These are phyloP conservation scores for Cairneyella variabilis DNA, from an alignment of 495 filamentous ascomycete genomes.

Conservation along the genomic window DNA sequence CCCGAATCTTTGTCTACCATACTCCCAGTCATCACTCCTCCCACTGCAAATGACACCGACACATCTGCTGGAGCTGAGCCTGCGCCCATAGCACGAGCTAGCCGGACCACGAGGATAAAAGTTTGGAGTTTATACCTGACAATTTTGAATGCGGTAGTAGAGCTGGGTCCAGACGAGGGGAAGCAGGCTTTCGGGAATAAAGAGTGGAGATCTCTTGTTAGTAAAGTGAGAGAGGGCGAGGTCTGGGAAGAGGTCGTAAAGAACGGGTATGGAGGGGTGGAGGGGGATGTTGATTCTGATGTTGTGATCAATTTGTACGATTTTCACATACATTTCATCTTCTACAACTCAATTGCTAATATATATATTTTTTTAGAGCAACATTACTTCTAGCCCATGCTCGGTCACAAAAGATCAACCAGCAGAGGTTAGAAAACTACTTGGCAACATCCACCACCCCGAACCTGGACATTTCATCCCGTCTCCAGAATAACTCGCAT, in stretches of 20 bases:
- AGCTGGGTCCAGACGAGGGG: slow-evolving; percentile 85
- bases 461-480: slow-evolving; percentile 61
- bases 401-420: slow-evolving; percentile 74
- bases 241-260: slow-evolving; percentile 91
- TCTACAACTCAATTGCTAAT: slow-evolving; percentile 1
- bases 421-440: slow-evolving; percentile 85
- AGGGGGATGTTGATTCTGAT: slow-evolving; percentile 89
- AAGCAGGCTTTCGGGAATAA: slow-evolving; percentile 79
- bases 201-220: slow-evolving; percentile 75
- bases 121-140: slow-evolving; percentile 97
- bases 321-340: slow-evolving; percentile 1
- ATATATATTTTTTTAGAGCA: slow-evolving; percentile 45
- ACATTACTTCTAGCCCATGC: slow-evolving; percentile 86
- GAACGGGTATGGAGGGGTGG: slow-evolving; percentile 77
- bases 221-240: slow-evolving; percentile 76
- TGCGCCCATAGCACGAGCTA: slow-evolving; percentile 70
- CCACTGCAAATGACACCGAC: slow-evolving; percentile 34
- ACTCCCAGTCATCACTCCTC: slow-evolving; percentile 66
- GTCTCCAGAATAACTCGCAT: slow-evolving; percentile 35
- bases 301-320: slow-evolving; percentile 88
- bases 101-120: slow-evolving; percentile 78
- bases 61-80: slow-evolving; percentile 33
- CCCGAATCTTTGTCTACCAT: slow-evolving; percentile 82
- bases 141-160: slow-evolving; percentile 82
- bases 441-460: slow-evolving; percentile 72